Conservation (phyloP, 768 basidiomycete species). For the Suillus subalutaceus region DNA sequence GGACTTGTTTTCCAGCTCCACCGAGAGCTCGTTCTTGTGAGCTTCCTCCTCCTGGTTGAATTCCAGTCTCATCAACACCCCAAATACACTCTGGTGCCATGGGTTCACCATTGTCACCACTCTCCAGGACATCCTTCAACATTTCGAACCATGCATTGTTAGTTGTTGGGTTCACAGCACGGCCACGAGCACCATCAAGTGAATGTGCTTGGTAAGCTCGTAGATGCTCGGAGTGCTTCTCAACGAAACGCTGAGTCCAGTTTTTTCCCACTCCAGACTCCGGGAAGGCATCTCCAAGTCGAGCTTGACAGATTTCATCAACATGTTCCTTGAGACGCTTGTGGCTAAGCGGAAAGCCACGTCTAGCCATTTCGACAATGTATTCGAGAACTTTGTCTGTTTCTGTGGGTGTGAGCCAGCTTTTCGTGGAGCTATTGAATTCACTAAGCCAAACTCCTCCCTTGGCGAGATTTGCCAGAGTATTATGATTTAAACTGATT, state of each 20-base stretch:
- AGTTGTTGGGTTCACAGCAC: conserved; percentile 40
- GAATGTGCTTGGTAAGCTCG: not conserved
- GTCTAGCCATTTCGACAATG: conserved; percentile 28
- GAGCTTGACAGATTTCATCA: conserved; percentile 29
- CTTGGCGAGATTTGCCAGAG: conserved; percentile 17
- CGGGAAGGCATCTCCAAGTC: conserved; percentile 33
- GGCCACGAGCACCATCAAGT: conserved; percentile 23
- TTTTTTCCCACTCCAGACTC: conserved; percentile 37
- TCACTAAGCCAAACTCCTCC: conserved; percentile 19
- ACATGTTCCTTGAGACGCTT: conserved; percentile 25
- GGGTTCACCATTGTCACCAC: conserved; percentile 3
- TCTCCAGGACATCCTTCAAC: not conserved
- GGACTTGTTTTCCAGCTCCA: conserved; percentile 19
- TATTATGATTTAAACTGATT: conserved; percentile 9
- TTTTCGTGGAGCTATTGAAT: conserved; percentile 24
- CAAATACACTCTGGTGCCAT: conserved; percentile 13
- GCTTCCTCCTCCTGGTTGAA: conserved; percentile 12
- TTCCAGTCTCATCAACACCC: conserved; percentile 20
- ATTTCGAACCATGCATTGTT: conserved; percentile 34
- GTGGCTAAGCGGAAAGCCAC: conserved; percentile 34
- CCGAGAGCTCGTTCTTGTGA: not conserved
- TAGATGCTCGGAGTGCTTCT: conserved; percentile 27
- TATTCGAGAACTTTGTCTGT: conserved; percentile 31
- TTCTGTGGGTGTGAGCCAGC: conserved; percentile 32
- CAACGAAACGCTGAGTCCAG: conserved; percentile 36